phyloP scores from a whole-genome alignment of 192 early-diverging fungal genomes.

The Coemansia sp. region DNA sequence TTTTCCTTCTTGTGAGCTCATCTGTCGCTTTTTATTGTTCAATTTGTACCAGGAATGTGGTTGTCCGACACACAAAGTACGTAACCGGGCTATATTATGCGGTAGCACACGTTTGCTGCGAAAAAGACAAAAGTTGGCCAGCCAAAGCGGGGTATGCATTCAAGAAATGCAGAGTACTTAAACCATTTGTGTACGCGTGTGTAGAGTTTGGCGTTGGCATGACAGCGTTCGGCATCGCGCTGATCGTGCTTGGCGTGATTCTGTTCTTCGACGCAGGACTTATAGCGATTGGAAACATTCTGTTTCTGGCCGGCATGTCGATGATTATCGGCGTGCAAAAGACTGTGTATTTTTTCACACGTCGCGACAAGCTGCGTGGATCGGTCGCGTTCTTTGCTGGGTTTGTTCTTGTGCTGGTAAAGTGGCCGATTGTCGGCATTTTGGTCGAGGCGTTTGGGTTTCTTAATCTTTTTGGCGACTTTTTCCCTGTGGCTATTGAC shows the following conservation, averaged over 20 bases:
- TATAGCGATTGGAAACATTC: constrained; percentile 92
- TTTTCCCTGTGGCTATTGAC: constrained; percentile 89
- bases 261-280: constrained; percentile 94
- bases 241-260: constrained; percentile 91
- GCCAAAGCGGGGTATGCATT: neutral
- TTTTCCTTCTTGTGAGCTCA: constrained; percentile 5
- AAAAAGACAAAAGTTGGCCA: too few species aligned
- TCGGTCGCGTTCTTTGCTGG: constrained; percentile 88
- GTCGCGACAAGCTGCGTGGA: constrained; percentile 84
- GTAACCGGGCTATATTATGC: constrained; percentile 14
- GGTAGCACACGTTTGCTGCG: too few species aligned
- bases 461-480: constrained; percentile 98
- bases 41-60: constrained; percentile 57
- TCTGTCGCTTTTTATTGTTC: neutral
- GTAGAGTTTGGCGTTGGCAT: constrained; percentile 90
- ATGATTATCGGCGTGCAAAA: constrained; percentile 86
- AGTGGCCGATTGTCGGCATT: constrained; percentile 89
- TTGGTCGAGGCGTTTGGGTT: constrained; percentile 91
- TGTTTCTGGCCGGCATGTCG: constrained; percentile 87
- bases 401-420: constrained; percentile 83
- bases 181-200: neutral
- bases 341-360: constrained; percentile 76
- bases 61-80: constrained; percentile 72
- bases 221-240: constrained; percentile 87
- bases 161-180: constrained; percentile 11